These are phyloP conservation scores for Fusarium albosuccineum DNA, from an alignment of 2,329 filamentous ascomycete species.

Conservation along the genomic window DNA sequence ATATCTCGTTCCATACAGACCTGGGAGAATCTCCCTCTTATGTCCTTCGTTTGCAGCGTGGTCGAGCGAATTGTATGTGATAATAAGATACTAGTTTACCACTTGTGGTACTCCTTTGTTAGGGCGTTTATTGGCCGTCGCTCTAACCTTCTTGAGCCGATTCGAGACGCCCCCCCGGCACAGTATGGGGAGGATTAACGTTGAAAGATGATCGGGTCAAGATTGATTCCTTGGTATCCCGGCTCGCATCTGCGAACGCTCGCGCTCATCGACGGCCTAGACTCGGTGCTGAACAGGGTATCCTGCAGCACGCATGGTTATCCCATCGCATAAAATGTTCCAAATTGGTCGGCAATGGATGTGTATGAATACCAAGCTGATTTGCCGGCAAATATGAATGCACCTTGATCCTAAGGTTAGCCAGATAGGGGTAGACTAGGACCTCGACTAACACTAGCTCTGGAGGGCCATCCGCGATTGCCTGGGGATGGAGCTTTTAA, in stretches of 20 bases:
- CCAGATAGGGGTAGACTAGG: constrained; percentile 7
- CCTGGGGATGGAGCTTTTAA: constrained; percentile 20
- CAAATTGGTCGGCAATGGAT: constrained; percentile 1
- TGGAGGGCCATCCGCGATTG: constrained; percentile 5
- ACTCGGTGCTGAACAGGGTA: neutral
- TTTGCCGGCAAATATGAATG: constrained; percentile 14
- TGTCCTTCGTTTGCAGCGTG: constrained; percentile 4
- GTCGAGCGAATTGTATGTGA: neutral
- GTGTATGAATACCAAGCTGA: neutral
- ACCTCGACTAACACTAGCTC: constrained; percentile 22
- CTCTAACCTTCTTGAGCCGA: constrained; percentile 1
- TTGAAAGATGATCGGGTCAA: neutral
- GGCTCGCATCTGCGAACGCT: neutral
- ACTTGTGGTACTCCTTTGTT: constrained; percentile 18
- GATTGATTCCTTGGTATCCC: constrained; percentile 1
- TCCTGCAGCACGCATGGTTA: constrained; percentile 2
- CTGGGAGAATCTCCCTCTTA: constrained; percentile 6
- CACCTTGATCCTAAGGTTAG: constrained; percentile 25
- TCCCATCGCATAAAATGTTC: constrained; percentile 13
- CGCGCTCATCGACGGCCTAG: neutral
- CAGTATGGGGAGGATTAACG: constrained; percentile 4
- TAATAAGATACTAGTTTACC: constrained; percentile 26
- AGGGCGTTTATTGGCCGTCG: constrained; percentile 6
- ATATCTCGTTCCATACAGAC: constrained; percentile 20
- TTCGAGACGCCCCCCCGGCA: constrained; percentile 13